These are phyloP conservation scores for Leccinum huronense DNA, from an alignment of 1,284 basidiomycete genomes.

Conservation along the genomic window DNA sequence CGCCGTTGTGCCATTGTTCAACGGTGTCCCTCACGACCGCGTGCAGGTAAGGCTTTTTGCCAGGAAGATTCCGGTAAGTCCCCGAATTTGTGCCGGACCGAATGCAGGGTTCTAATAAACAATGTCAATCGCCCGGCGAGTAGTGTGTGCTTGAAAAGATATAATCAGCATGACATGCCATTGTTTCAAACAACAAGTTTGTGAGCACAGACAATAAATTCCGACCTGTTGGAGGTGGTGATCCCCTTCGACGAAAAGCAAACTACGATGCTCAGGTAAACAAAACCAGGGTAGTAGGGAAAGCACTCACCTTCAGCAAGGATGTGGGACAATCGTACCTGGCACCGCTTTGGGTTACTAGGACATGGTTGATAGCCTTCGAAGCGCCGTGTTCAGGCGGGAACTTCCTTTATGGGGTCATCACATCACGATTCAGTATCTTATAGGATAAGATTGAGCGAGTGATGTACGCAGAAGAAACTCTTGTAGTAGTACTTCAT, in stretches of 20 bases:
- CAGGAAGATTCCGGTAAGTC: slow-evolving; percentile 53
- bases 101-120: slow-evolving; percentile 50
- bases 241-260: slow-evolving; percentile 18
- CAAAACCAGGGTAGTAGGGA: neutral
- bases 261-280: neutral
- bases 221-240: slow-evolving; percentile 30
- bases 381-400: neutral
- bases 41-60: slow-evolving; percentile 36
- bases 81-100: slow-evolving; percentile 50
- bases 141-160: neutral
- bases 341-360: slow-evolving; percentile 31
- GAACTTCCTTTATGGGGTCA: neutral
- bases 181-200: neutral
- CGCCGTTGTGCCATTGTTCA: too few species aligned
- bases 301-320: slow-evolving; percentile 32
- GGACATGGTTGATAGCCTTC: slow-evolving; percentile 34
- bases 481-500: slow-evolving; percentile 42
- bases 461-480: slow-evolving; percentile 44
- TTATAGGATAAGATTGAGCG: neutral
- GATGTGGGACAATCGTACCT: slow-evolving; percentile 25
- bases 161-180: slow-evolving; percentile 23
- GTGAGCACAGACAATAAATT: neutral
- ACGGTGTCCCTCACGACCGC: too few species aligned
- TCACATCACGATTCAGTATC: neutral
- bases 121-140: neutral